phyloP scores from a whole-genome alignment of 2,329 filamentous ascomycete species.

The Paecilomyces niveus region DNA sequence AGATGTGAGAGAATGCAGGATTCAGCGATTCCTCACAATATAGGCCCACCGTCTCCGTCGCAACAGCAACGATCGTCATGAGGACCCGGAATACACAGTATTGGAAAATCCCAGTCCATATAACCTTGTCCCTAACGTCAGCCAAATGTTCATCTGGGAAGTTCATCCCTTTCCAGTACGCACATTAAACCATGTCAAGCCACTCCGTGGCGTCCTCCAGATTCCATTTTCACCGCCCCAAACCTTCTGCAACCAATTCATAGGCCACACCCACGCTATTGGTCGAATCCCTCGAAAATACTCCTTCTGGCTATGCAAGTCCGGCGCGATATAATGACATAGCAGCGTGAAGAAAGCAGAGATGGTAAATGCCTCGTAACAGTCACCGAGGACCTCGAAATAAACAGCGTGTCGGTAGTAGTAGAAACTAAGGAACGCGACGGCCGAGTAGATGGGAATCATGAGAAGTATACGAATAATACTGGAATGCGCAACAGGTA shows the following conservation, averaged over 20 bases:
- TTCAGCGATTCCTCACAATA: conserved; percentile 76
- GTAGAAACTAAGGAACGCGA: conserved; percentile 65
- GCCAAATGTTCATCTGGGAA: neutral
- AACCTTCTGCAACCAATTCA: conserved; percentile 63
- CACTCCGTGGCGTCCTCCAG: conserved; percentile 69
- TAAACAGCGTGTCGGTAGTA: conserved; percentile 75
- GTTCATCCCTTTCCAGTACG: neutral
- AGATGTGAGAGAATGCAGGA: conserved; percentile 75
- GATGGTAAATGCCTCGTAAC: conserved; percentile 85
- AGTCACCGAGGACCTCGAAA: conserved; percentile 72
- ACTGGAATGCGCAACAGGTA: conserved; percentile 31
- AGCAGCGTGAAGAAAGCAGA: conserved; percentile 78
- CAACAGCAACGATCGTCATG: conserved; percentile 71
- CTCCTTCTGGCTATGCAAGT: conserved; percentile 71
- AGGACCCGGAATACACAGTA: conserved; percentile 75
- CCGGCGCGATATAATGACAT: conserved; percentile 72
- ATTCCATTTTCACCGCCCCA: conserved; percentile 62
- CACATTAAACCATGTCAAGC: conserved; percentile 83
- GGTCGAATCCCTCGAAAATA: conserved; percentile 66
- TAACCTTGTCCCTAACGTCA: conserved; percentile 17
- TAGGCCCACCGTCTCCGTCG: conserved; percentile 59
- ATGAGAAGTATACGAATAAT: conserved; percentile 86
- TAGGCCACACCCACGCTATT: conserved; percentile 67
- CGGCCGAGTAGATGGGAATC: conserved; percentile 72
- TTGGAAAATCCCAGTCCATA: conserved; percentile 77